These are phyloP conservation scores for Clitocybe nebularis DNA, from an alignment of 1,284 basidiomycete genomes.

Conservation along the genomic window DNA sequence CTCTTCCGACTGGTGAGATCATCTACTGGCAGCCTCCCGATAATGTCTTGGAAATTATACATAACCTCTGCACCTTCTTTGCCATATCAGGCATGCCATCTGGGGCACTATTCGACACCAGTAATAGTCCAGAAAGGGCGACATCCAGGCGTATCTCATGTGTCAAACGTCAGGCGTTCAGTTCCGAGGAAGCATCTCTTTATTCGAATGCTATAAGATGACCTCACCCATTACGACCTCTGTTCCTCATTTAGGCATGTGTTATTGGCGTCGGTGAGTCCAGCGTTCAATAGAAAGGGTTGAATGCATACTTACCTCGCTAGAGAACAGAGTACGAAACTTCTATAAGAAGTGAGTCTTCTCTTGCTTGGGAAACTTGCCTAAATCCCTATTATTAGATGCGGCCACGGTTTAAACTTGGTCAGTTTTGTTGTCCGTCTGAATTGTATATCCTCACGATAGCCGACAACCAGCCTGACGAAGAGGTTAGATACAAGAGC, in stretches of 20 bases:
- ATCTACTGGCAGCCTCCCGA: slow-evolving; percentile 3
- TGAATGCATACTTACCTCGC: slow-evolving; percentile 9
- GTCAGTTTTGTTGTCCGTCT: slow-evolving; percentile 31
- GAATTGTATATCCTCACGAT: slow-evolving; percentile 7
- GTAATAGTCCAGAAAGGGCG: slow-evolving; percentile 9
- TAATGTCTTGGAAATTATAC: slow-evolving; percentile 12
- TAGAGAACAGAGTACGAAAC: slow-evolving; percentile 42
- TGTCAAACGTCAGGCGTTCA: slow-evolving; percentile 10
- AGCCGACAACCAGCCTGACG: slow-evolving; percentile 47
- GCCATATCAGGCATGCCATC: slow-evolving; percentile 14
- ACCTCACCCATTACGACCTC: not conserved
- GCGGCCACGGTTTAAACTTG: slow-evolving; percentile 53
- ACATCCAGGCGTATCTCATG: slow-evolving; percentile 11
- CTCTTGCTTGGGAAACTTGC: slow-evolving; percentile 1
- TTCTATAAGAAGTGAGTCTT: slow-evolving; percentile 41
- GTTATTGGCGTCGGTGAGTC: slow-evolving; percentile 41
- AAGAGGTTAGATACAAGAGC: slow-evolving; percentile 41
- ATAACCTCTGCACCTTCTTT: slow-evolving; percentile 17
- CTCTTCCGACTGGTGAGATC: slow-evolving; percentile 13
- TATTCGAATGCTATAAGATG: slow-evolving; percentile 14
- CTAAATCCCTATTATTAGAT: slow-evolving; percentile 33
- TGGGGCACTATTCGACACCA: slow-evolving; percentile 12
- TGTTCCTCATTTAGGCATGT: slow-evolving; percentile 29
- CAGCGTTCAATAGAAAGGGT: not conserved
- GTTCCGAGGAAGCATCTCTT: slow-evolving; percentile 16